phyloP scores from a whole-genome alignment of 257 asterid genomes.

The Thymus quinquecostatus region DNA sequence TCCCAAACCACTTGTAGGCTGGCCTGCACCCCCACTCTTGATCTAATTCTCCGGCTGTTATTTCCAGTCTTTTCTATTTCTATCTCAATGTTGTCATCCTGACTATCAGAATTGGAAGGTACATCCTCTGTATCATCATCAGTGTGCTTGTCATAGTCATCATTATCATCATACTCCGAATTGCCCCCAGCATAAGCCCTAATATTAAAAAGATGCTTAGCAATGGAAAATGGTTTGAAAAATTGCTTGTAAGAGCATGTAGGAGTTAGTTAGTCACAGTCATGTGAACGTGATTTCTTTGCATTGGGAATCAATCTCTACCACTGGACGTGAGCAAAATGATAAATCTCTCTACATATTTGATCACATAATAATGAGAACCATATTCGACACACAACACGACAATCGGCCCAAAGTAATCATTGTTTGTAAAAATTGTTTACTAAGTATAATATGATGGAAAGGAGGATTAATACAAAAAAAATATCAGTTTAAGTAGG shows the following conservation, averaged over 20 bases:
- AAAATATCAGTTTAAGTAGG: too few relatives aligned
- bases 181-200: constrained; percentile 40
- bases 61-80: constrained; percentile 61
- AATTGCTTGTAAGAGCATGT: background rate
- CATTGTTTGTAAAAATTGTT: too few relatives aligned
- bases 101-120: constrained; percentile 36
- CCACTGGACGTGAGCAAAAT: too few relatives aligned
- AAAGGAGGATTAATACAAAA: too few relatives aligned
- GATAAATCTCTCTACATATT: too few relatives aligned
- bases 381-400: too few relatives aligned
- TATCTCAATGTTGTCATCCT: constrained; percentile 44
- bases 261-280: too few relatives aligned
- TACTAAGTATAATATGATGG: too few relatives aligned
- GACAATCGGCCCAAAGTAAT: too few relatives aligned
- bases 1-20: constrained; percentile 66
- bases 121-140: constrained; percentile 35
- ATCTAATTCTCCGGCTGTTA: constrained; percentile 61
- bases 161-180: constrained; percentile 35
- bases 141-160: constrained; percentile 11
- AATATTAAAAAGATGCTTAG: constrained; percentile 16
- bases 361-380: too few relatives aligned
- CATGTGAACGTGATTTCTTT: too few relatives aligned
- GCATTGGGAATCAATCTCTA: too few relatives aligned
- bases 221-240: background rate
- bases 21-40: constrained; percentile 64